These are phyloP conservation scores for Hypomyces rosellus DNA, from an alignment of 2,329 filamentous ascomycete genomes.

Conservation along the genomic window DNA sequence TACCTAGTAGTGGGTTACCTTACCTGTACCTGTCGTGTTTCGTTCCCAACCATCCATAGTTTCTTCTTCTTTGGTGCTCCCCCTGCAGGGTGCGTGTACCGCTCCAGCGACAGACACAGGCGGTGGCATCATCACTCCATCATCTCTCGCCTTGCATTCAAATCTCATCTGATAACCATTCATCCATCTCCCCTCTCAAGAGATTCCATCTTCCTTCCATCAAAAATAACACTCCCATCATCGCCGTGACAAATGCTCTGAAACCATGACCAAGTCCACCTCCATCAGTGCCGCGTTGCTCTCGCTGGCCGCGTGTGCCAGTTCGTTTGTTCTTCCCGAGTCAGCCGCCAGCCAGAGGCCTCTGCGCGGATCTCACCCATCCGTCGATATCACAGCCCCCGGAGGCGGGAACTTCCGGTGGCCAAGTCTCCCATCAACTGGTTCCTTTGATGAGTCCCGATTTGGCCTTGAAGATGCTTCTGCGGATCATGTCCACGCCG, in stretches of 20 bases:
- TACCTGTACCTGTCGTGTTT: no score
- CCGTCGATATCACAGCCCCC: background rate
- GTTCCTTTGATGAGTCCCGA: no score
- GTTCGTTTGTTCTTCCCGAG: constrained; percentile 9
- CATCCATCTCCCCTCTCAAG: no score
- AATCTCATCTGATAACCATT: no score
- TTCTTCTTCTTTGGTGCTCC: no score
- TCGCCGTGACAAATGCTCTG: background rate
- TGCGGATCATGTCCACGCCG: background rate
- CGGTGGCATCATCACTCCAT: no score
- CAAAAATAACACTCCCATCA: background rate
- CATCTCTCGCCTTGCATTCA: no score
- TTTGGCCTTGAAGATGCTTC: background rate
- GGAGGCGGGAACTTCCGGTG: background rate
- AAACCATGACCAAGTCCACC: constrained; percentile 6
- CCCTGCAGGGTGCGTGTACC: no score
- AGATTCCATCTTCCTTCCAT: no score
- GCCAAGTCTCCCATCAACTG: background rate
- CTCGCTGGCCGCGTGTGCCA: constrained; percentile 9
- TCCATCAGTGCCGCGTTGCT: constrained; percentile 3
- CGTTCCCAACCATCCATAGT: no score
- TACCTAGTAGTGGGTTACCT: no score
- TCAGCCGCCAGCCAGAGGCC: constrained; percentile 8
- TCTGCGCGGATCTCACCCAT: background rate
- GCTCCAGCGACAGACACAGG: no score